These are phyloP conservation scores for Chlamydomonas eustigma DNA, from an alignment of 139 green algal species.

Conservation along the genomic window DNA sequence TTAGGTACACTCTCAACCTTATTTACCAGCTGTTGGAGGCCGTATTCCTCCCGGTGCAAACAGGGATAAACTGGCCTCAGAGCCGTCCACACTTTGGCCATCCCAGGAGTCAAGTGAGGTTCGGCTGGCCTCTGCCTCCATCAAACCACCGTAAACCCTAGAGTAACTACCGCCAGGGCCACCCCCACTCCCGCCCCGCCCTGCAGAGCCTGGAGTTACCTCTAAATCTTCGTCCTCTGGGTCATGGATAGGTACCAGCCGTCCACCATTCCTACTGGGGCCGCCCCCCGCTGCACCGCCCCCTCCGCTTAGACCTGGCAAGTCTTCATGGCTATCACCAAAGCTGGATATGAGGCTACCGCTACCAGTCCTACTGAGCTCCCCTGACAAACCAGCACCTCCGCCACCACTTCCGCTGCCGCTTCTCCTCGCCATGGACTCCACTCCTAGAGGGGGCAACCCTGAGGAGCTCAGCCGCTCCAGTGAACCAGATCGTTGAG, in stretches of 20 bases:
- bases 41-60: slow-evolving; percentile 25
- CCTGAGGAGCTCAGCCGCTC: neutral
- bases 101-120: neutral
- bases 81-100: slow-evolving; percentile 19
- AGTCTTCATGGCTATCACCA: neutral
- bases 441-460: neutral
- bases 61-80: slow-evolving; percentile 18
- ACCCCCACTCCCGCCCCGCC: too few relatives aligned
- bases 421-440: neutral
- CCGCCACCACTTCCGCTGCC: neutral
- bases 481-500: neutral
- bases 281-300: neutral
- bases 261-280: neutral
- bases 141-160: too few relatives aligned
- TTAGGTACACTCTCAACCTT: too few relatives aligned
- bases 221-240: too few relatives aligned
- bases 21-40: slow-evolving; percentile 13
- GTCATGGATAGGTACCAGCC: too few relatives aligned
- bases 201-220: too few relatives aligned
- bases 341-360: neutral
- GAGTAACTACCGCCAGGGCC: too few relatives aligned
- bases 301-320: neutral
- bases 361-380: neutral
- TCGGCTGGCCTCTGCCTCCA: too few relatives aligned
- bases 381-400: too few relatives aligned